A percentile compares a stretch with the other conserved stretches of the same genome.
Conservation (phyloP, 2,329 filamentous ascomycete genomes). For the Nothopassalora personata region DNA sequence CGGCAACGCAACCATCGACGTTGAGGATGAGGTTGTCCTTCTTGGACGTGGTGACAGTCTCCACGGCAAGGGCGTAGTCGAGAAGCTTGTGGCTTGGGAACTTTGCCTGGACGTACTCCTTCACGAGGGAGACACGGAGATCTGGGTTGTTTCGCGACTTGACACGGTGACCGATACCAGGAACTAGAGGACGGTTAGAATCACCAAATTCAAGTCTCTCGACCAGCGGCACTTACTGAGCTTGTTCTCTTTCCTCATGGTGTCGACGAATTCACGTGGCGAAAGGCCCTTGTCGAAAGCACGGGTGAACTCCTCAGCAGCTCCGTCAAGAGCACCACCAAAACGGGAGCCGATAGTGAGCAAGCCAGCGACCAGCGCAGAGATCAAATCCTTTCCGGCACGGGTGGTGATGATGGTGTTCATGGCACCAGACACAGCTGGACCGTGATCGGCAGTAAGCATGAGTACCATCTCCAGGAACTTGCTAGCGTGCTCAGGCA, state of each 20-base stretch:
- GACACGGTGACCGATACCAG: slow-evolving; percentile 97
- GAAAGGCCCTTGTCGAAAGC: slow-evolving; percentile 97
- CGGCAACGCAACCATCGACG: slow-evolving; percentile 95
- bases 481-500: slow-evolving; percentile 93
- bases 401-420: slow-evolving; percentile 99
- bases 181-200: slow-evolving; percentile 52
- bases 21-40: slow-evolving; percentile 99
- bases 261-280: slow-evolving; percentile 98
- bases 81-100: slow-evolving; percentile 98
- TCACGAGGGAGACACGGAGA: slow-evolving; percentile 98
- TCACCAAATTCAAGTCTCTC: neutral
- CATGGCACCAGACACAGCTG: slow-evolving; percentile 98
- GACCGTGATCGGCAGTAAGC: slow-evolving; percentile 98
- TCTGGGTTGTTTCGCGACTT: slow-evolving; percentile 99
- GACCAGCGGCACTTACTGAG: slow-evolving; percentile 57
- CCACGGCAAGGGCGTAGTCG: slow-evolving; percentile 95
- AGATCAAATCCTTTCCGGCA: slow-evolving; percentile 98
- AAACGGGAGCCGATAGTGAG: slow-evolving; percentile 97
- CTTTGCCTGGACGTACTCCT: slow-evolving; percentile 96
- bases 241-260: slow-evolving; percentile 99
- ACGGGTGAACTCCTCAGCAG: slow-evolving; percentile 96
- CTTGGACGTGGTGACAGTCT: slow-evolving; percentile 98
- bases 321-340: slow-evolving; percentile 95
- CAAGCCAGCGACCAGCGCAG: slow-evolving; percentile 89
- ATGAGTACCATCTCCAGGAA: slow-evolving; percentile 99